Evolutionary conservation across 2,329 filamentous ascomycete species (phyloP), one percentile per base, ranked within the genome.

Genomic region (Epichloe amarillans): DNA sequence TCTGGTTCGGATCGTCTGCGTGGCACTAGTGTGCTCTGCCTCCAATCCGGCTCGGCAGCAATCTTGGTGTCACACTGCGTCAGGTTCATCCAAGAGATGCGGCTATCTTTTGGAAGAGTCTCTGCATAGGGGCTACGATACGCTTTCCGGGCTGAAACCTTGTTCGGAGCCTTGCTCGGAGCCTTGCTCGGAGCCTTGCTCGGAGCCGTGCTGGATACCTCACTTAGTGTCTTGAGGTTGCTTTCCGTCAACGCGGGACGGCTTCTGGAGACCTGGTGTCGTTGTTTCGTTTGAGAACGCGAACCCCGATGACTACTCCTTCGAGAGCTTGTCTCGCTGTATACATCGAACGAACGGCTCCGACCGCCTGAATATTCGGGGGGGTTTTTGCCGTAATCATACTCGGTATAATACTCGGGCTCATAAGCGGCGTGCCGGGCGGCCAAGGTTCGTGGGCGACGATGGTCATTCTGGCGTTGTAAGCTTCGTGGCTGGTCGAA

Each of bases 141-240:
- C n/a, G 67, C 66, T 50, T n/a, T 47, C 19, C 19, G 45, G 14
- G 15, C 14, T 3, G 45, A 36, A 38, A 15, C 19, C 23, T 21
- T 37, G 35, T 12, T n/a, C 12, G 72, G 70, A 4, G 66, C 63
- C 38, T 60, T 64, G 23, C 74, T 76, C 0, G 75, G 72, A 0
- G 70, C 55, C 3, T 69, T 69, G 19, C 72, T 69, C 12, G 72
- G 70, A 4, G 66, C 63, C 38, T 60, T 64, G 23, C 74, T 76
- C 0, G 75, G 72, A 0, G 70, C 55, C 3, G 69, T 69, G 19
- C 72, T 69, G 1, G 75, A 77, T 2, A 77, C 69, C 57, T 80
- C 76, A 50, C 72, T 74, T 52, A 73, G 68, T 2, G 74, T 69
- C 57, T 73, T 71, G 47, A 80, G 74, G 58, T 80, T 80, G 50